Evolutionary conservation across 352 stramenopile genomes (phyloP), one percentile per base, ranked within the genome.

Genomic region (Pythium brassicae): DNA sequence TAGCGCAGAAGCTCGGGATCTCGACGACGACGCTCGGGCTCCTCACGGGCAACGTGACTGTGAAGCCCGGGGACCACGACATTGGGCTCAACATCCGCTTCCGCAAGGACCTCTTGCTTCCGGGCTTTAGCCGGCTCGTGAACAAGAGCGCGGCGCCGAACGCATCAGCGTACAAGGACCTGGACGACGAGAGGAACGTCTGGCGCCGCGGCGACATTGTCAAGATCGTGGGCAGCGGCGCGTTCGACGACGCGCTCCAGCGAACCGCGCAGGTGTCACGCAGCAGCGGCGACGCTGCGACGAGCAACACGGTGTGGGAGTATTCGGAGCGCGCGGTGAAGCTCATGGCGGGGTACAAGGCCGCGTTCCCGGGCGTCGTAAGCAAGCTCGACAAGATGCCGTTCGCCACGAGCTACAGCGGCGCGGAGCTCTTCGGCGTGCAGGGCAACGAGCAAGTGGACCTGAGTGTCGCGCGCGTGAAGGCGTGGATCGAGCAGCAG

Each of bases 321-420:
- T 99, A 98, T 72, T 98, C 95, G 4, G 89, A 97, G 48, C 95
- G 92, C 37, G 97, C 96, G 7, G 80, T 99, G 23, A 74, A 94
- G 19, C 81, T 99, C 37, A 82, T 99, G 47, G 80, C 87, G 11
- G 86, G 83, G 7, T 99, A 98, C 70, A 85, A 94, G 61, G 82
- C 88, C 20, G 76, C 89, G 53, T 99, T 98, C 59, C 96, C 97
- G 8, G 77, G 89, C 4, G 67, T 99, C 25, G 96, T 99, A 67
- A 68, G 66, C 20, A 86, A 83, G 19, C 62, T 99, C 22, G 79
- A 84, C 45, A 87, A 87, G 51, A 66, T 94, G 25, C 77, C 85
- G n/a, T 96, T 97, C 53, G 83, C 88, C 29, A 83, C 77, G 11
- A 91, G 82, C 45, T 98, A 98, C 71, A 81, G 87, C 59, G 88